Conservation (phyloP, 140 eudicot species). For the Ambrosia hybrid region DNA sequence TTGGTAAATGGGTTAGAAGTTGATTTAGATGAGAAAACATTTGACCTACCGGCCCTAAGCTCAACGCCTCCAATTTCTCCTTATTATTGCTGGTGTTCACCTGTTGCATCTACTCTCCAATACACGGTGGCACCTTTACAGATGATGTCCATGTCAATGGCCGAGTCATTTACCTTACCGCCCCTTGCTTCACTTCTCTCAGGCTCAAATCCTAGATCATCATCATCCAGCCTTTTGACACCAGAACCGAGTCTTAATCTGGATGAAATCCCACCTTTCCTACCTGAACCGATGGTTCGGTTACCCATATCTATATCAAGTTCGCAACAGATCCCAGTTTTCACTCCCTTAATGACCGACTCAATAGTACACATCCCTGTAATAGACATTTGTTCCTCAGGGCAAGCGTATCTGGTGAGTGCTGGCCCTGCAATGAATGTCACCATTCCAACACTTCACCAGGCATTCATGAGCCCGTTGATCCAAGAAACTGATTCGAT, state of each 20-base stretch:
- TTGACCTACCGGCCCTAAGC: conserved; percentile 11
- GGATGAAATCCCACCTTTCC: conserved; percentile 55
- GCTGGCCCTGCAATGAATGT: too few species aligned
- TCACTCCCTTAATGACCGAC: conserved; percentile 73
- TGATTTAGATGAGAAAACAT: conserved; percentile 36
- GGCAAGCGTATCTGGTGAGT: too few species aligned
- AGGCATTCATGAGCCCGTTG: conserved; percentile 35
- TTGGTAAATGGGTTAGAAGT: conserved; percentile 46
- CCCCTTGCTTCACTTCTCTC: conserved; percentile 64
- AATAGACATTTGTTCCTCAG: conserved; percentile 74
- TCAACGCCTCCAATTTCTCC: conserved; percentile 56
- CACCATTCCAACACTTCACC: too few species aligned
- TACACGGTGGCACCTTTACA: conserved; percentile 38
- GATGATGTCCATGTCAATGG: conserved; percentile 5
- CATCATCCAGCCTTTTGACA: conserved; percentile 45
- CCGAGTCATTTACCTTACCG: conserved; percentile 60
- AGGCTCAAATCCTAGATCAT: conserved; percentile 10
- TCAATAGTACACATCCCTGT: conserved; percentile 78
- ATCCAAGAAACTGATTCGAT: conserved; percentile 46
- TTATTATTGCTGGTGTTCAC: conserved; percentile 92
- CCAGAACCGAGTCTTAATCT: conserved; percentile 46
- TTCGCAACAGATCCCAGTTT: conserved; percentile 66
- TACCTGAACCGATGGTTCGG: conserved; percentile 55
- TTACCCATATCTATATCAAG: conserved; percentile 49
- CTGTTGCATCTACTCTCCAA: conserved; percentile 53